Evolutionary conservation across 2,329 filamentous ascomycete genomes (phyloP), one percentile per base, ranked within the genome.

Genomic region (Erysiphe pulchra): DNA sequence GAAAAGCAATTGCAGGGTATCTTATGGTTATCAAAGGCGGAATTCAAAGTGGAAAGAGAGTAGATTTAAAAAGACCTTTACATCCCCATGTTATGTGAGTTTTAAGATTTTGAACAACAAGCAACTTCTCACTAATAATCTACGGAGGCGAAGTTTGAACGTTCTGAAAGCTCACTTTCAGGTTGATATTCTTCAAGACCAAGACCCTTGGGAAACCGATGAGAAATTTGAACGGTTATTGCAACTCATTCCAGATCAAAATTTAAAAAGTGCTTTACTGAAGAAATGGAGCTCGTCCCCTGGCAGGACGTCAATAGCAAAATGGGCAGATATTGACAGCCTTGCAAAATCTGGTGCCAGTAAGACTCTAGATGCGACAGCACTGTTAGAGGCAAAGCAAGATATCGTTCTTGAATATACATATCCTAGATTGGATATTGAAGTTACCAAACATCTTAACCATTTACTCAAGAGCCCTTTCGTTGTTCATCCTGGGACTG

Each of bases 401-500:
- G 90, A 95, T 58, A 81, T 98, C 50, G 77, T 95, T 3, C 73
- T 98, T 30, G 90, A 98, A 63, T 95, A 98, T 63, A 94, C 90
- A 7, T 98, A 98, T 61, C 90, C 90, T 2, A 79, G 90, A 36
- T 80, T 98, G 46, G 90, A 98, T 67, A 86, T 90, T 50, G 85
- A 93, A 61, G 90, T 98, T 59, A 90, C 81, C 58, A 95, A 95
- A 68, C 93, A 94, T 60, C 74, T 92, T 47, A 95, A 94, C 65
- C 90, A 98, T 70, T 74, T 98, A 69, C 76, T 98, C 54, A 98
- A 98, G 61, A 86, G 79, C 50, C 90, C 90, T 0, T 98, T 98
- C 57, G 87, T 94, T 49, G 78, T 98, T 34, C 90, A 98, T 59
- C 90, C 90, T 0, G 85, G 85, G 16, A 98, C 90, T 0, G 87